These are phyloP conservation scores for Orbilia javanica DNA, from an alignment of 2,329 filamentous ascomycete genomes.

Conservation along the genomic window DNA sequence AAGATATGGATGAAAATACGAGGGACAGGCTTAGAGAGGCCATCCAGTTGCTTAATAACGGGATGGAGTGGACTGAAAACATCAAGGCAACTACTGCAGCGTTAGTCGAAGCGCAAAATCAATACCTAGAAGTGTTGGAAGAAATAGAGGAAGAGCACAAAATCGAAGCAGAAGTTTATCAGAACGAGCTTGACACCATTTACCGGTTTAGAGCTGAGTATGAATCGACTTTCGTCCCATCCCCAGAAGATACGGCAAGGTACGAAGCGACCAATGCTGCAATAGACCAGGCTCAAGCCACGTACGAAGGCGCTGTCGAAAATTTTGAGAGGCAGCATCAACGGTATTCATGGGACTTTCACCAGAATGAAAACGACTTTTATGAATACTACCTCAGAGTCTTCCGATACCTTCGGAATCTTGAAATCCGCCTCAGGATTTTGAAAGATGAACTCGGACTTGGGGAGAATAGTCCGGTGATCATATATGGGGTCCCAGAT, in stretches of 20 bases:
- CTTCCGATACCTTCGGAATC: constrained; percentile 8
- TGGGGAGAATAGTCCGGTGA: neutral
- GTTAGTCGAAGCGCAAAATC: neutral
- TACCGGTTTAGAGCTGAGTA: neutral
- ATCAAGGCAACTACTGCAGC: neutral
- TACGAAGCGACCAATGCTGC: neutral
- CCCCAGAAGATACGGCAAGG: neutral
- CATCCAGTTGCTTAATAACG: neutral
- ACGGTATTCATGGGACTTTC: neutral
- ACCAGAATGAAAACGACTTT: constrained; percentile 19
- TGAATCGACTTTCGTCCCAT: neutral
- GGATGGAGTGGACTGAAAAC: constrained; percentile 15
- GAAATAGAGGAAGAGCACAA: neutral
- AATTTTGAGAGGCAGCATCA: neutral
- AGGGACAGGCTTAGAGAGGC: neutral
- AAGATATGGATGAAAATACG: neutral
- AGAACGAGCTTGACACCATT: neutral
- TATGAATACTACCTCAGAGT: neutral
- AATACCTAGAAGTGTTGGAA: neutral
- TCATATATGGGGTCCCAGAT: constrained; percentile 14
- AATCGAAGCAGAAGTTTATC: neutral
- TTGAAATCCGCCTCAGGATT: constrained; percentile 8
- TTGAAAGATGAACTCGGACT: constrained; percentile 16
- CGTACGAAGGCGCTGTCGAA: neutral
- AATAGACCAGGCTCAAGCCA: neutral